Evolutionary conservation across 495 filamentous ascomycete species (phyloP).

Genomic region (Choiromyces venosus): DNA sequence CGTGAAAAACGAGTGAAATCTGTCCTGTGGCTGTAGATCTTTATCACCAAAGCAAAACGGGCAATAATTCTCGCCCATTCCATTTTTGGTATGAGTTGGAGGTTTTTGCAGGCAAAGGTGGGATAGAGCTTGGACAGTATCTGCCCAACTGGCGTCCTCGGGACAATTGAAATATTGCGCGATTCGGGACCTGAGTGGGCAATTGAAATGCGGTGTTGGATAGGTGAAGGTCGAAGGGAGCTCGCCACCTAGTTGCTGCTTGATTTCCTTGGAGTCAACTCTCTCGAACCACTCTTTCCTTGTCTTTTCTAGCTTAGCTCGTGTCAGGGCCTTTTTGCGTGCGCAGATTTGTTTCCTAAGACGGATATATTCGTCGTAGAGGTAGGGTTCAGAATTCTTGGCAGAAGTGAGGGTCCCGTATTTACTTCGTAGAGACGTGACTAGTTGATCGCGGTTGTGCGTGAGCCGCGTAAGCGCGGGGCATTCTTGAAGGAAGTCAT

Average conservation of each 20-base stretch:
- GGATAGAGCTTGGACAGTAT: not conserved
- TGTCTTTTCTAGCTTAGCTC: not conserved
- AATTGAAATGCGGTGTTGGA: not conserved
- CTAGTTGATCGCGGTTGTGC: no score
- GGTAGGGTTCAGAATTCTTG: no score
- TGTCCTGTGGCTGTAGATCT: no score
- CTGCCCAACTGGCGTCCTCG: not conserved
- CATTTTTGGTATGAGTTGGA: not conserved
- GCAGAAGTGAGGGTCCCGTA: no score
- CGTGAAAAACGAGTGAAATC: no score
- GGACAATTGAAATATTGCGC: not conserved
- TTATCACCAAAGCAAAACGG: no score
- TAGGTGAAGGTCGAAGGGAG: not conserved
- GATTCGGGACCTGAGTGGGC: not conserved
- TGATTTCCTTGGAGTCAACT: slow-evolving; percentile 3
- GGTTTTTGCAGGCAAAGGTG: slow-evolving; percentile 3
- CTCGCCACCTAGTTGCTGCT: not conserved
- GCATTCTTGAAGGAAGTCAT: no score
- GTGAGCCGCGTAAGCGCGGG: no score
- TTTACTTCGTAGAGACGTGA: no score
- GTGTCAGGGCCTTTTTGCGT: not conserved
- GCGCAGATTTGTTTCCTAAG: no score
- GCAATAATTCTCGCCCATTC: not conserved
- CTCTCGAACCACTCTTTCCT: slow-evolving; percentile 4
- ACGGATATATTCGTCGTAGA: no score